Base-by-base conservation (phyloP, 163 green algal species). In the Chloromonas sp. region DNA sequence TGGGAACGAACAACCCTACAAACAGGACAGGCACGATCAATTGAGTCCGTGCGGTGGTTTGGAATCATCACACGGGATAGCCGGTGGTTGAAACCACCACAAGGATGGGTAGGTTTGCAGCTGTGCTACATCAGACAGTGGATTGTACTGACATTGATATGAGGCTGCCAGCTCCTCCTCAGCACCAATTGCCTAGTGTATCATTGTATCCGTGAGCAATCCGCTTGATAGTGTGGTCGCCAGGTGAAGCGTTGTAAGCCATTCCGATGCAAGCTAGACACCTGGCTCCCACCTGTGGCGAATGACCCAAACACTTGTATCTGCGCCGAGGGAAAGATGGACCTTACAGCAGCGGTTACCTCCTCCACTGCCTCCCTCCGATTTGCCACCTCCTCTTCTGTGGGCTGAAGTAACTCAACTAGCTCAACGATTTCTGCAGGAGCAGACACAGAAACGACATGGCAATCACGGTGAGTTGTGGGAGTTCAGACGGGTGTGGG, bases 261-360 rank as follows among this genome's bases (percentile, higher is more conserved):
- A 36, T 36, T 36, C 36, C 36, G 71, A 14, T 36, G 71, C 71
- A 79, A 14, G 71, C 13, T 58, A 2, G 13, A 79, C 11, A 36
- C 11, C 71, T 11, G 5, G 71, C 71, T 58, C 61, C 0, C 70
- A 91, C 92, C 91, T 78, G 93, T 98, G 78, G 95, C 92, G 90
- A 93, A 98, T 70, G 92, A 97, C 8, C 95, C 96, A 91, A 98
- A 98, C 61, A 97, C 87, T 79, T 94, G 76, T 60, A 98, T 89
- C 15, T 84, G 60, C 0, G 93, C 91, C 2, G 84, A 79, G 0
- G 94, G 93, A 92, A 93, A 98, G 60, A 98, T 93, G 60, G 83
- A 83, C 1, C 87, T 83, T 8, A 98, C 90, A 1, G 93, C 89
- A 36, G 81, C 90, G 0, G 83, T 61, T 13, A 98, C 87, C n/a